Conservation (phyloP, 768 basidiomycete species). For the Panaeolus cyanescens region DNA sequence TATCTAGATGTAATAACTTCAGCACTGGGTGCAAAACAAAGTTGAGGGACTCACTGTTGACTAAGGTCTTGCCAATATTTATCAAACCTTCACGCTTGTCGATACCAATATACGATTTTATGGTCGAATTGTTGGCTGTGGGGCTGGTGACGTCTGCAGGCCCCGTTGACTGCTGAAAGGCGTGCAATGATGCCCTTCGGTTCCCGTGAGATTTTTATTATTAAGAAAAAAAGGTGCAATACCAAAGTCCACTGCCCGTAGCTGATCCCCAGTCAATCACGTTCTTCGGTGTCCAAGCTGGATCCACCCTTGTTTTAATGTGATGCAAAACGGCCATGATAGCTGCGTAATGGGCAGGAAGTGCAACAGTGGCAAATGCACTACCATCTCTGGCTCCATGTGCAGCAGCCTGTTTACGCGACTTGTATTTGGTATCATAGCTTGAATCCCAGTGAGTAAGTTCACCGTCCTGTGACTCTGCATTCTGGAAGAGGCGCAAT, state of each 20-base stretch:
- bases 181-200: conserved; percentile 64
- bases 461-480: conserved; percentile 24
- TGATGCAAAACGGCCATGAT: conserved; percentile 76
- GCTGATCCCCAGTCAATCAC: conserved; percentile 87
- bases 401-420: conserved; percentile 53
- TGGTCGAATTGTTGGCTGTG: conserved; percentile 46
- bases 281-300: conserved; percentile 56
- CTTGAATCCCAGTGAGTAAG: conserved; percentile 52
- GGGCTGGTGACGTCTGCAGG: conserved; percentile 31
- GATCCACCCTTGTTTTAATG: conserved; percentile 61
- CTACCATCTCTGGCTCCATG: conserved; percentile 74
- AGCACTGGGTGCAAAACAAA: not conserved
- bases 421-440: conserved; percentile 63
- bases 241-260: conserved; percentile 86
- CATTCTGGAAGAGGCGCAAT: conserved; percentile 63
- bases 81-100: conserved; percentile 77
- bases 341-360: conserved; percentile 85
- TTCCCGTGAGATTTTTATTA: not conserved
- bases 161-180: conserved; percentile 52
- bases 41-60: conserved; percentile 45
- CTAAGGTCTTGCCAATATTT: conserved; percentile 63
- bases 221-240: conserved; percentile 16
- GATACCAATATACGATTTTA: conserved; percentile 70
- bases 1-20: conserved; percentile 32
- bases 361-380: conserved; percentile 83